Evolutionary conservation across 208 protist genomes (phyloP), one percentile per base, ranked within the genome.

Genomic region (Crithidia expoeki): DNA sequence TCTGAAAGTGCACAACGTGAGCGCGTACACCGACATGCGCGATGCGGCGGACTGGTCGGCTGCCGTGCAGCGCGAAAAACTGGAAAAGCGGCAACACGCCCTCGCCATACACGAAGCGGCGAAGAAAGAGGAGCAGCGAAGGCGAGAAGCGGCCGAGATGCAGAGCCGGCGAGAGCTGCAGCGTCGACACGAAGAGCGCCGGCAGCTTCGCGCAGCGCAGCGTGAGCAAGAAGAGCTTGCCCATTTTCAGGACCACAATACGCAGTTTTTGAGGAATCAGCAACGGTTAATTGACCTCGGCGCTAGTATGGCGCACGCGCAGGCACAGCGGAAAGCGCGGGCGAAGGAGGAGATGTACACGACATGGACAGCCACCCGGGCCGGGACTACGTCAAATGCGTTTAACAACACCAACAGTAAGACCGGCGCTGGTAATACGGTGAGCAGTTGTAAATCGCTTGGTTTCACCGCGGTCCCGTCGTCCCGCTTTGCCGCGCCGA

Each of bases 11-110:
- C 62, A 76, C 63, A 69, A 69, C 46, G 16, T 76, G 23, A 33
- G 32, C 55, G 49, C 70, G 33, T 76, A 64, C 49, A 52, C 40
- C 14, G 55, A 55, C 28, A 64, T 76, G 62, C 70, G 70, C 23
- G 70, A 76, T n/a, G 61, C 62, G 7, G 70, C 70, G 16, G 70
- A 76, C 44, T 76, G 70, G 70, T 63, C 52, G 0, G 62, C 57
- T 2, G 70, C 32, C 30, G 46, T 76, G 30, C 70, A 69, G 56
- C 70, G 70, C 17, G 70, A 69, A 36, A 42, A 61, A 4, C 40
- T 34, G 30, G 53, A 76, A 9, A 76, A 76, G 62, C 53, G 64
- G 34, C 44, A 27, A 62, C 62, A 62, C 10, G 70, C 62, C 0
- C 60, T 76, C 11, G 60, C 70, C 11, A 28, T 21, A 51, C 70